Percentiles rank a stretch among this genome's conserved stretches.
These are phyloP conservation scores for Coemansia sp. DNA, from an alignment of 192 early-diverging fungal genomes.

Conservation along the genomic window DNA sequence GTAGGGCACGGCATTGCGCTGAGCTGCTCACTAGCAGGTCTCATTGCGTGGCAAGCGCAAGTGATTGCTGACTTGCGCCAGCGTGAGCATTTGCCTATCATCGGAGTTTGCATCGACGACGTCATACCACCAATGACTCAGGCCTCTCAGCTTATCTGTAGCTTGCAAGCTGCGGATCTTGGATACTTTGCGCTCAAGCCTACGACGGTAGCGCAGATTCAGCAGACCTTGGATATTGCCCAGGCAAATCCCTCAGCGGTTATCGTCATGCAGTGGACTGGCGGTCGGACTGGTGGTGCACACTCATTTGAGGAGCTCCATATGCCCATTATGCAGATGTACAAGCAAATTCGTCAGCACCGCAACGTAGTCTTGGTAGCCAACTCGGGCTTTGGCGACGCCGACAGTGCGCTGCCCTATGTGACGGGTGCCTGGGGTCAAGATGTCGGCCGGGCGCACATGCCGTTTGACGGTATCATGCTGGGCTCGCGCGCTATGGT, in stretches of 20 bases:
- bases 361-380: slow-evolving; percentile 87
- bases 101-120: slow-evolving; percentile 81
- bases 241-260: slow-evolving; percentile 72
- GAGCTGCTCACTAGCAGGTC: slow-evolving; percentile 78
- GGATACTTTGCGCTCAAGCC: slow-evolving; percentile 86
- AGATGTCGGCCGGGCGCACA: slow-evolving; percentile 73
- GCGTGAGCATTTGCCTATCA: slow-evolving; percentile 81
- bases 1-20: slow-evolving; percentile 86
- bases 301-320: slow-evolving; percentile 96
- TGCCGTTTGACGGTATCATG: slow-evolving; percentile 94
- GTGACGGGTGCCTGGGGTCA: slow-evolving; percentile 85
- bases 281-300: slow-evolving; percentile 91
- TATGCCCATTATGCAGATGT: slow-evolving; percentile 80
- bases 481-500: slow-evolving; percentile 92
- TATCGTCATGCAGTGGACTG: slow-evolving; percentile 93
- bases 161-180: slow-evolving; percentile 75
- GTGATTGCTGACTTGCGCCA: slow-evolving; percentile 71
- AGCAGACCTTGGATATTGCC: slow-evolving; percentile 78
- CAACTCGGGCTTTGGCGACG: slow-evolving; percentile 88
- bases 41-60: slow-evolving; percentile 80
- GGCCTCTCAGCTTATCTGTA: slow-evolving; percentile 65
- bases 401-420: slow-evolving; percentile 81
- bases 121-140: slow-evolving; percentile 77
- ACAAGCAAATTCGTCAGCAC: slow-evolving; percentile 80
- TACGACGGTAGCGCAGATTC: slow-evolving; percentile 73